phyloP scores from a whole-genome alignment of 1,284 basidiomycete genomes.

The Mycena sp. region DNA sequence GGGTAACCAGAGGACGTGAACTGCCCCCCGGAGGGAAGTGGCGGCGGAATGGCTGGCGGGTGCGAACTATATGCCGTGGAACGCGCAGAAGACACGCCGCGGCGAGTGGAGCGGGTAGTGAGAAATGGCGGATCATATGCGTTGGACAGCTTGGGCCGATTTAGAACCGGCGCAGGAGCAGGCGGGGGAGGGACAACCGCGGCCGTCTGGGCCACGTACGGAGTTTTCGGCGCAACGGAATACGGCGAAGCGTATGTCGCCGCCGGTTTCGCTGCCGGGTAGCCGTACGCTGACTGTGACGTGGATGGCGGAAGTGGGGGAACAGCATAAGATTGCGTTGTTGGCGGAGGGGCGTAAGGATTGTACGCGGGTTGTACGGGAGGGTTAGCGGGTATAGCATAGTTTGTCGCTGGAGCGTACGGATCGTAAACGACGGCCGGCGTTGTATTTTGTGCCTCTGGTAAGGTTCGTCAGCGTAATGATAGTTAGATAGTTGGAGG shows the following conservation, averaged over 20 bases:
- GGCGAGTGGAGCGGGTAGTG: slow-evolving; percentile 56
- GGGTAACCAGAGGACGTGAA: slow-evolving; percentile 19
- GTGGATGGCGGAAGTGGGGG: slow-evolving; percentile 15
- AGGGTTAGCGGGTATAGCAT: slow-evolving; percentile 8
- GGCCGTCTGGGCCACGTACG: slow-evolving; percentile 28
- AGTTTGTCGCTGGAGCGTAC: slow-evolving; percentile 29
- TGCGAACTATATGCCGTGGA: slow-evolving; percentile 42
- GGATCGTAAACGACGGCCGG: slow-evolving; percentile 22
- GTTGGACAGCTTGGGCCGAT: slow-evolving; percentile 71
- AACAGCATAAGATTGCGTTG: slow-evolving; percentile 2
- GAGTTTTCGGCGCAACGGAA: slow-evolving; percentile 11
- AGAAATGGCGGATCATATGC: slow-evolving; percentile 86
- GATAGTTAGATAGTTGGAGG: background rate
- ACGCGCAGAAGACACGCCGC: slow-evolving; percentile 39
- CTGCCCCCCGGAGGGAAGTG: slow-evolving; percentile 12
- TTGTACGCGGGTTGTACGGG: slow-evolving; percentile 25
- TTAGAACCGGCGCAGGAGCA: slow-evolving; percentile 50
- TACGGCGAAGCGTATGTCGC: slow-evolving; percentile 15
- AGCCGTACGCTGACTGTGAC: slow-evolving; percentile 33
- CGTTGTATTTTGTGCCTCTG: slow-evolving; percentile 28
- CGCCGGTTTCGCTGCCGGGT: slow-evolving; percentile 27
- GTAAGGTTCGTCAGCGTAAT: background rate
- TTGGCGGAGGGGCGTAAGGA: slow-evolving; percentile 24
- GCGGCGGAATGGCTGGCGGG: slow-evolving; percentile 28
- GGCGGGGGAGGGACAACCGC: slow-evolving; percentile 43